These are phyloP conservation scores for Guyanaporus albipodus DNA, from an alignment of 768 basidiomycete genomes.

Conservation along the genomic window DNA sequence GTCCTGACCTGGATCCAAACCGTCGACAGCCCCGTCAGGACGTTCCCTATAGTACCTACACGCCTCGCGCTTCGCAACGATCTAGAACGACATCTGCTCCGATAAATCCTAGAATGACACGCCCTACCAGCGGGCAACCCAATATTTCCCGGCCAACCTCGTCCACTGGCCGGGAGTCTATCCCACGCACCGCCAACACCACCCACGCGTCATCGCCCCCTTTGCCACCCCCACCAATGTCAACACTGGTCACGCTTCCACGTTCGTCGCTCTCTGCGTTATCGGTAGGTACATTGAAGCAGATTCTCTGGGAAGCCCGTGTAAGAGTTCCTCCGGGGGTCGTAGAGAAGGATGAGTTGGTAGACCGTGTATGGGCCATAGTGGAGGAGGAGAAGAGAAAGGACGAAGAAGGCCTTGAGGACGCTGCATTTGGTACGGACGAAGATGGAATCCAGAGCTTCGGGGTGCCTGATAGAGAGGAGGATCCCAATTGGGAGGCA, in stretches of 20 bases:
- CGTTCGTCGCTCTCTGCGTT: slow-evolving; percentile 53
- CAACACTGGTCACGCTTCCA: slow-evolving; percentile 60
- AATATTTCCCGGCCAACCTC: slow-evolving; percentile 17
- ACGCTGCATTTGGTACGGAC: slow-evolving; percentile 9
- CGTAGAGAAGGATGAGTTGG: slow-evolving; percentile 86
- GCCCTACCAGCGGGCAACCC: not conserved
- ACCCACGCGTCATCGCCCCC: slow-evolving; percentile 19
- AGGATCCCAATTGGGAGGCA: slow-evolving; percentile 17
- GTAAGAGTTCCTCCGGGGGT: slow-evolving; percentile 51
- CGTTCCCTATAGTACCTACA: slow-evolving; percentile 1
- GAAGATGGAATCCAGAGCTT: slow-evolving; percentile 31
- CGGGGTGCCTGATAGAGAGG: slow-evolving; percentile 18
- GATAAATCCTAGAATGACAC: slow-evolving; percentile 9
- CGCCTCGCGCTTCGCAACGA: slow-evolving; percentile 19
- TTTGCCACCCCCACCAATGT: slow-evolving; percentile 50
- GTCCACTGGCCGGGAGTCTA: slow-evolving; percentile 11
- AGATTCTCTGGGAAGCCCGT: slow-evolving; percentile 75
- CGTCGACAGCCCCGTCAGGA: slow-evolving; percentile 26
- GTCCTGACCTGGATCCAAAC: slow-evolving; percentile 61
- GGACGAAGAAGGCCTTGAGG: slow-evolving; percentile 39
- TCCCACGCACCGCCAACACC: slow-evolving; percentile 7
- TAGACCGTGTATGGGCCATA: slow-evolving; percentile 58
- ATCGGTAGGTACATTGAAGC: slow-evolving; percentile 71
- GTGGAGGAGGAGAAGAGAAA: slow-evolving; percentile 62
- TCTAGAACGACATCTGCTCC: slow-evolving; percentile 24